Base-by-base conservation (phyloP, 768 basidiomycete genomes). In the Leccinum boreale region DNA sequence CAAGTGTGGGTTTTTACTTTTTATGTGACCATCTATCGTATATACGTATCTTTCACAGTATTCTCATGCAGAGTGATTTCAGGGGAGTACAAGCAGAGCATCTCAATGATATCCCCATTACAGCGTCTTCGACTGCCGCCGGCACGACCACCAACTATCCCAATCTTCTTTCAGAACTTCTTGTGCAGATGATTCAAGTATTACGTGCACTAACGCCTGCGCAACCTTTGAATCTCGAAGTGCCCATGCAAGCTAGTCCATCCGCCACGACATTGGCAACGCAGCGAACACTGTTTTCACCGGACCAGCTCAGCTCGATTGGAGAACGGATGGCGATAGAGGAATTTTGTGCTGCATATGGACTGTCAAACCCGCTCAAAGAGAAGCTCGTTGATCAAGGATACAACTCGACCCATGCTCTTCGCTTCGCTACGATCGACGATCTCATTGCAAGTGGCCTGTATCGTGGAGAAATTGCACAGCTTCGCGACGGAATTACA, bases 91-190 rank as follows among this genome's bases (percentile, higher is more conserved):
- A 83, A 52, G 86, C 87, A 0, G 85, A 96, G 69, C 98, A 87
- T 70, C 78, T 99, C 49, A 99, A 98, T 68, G 97, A 98, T 74
- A 97, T 92, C 1, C 75, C 98, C 35, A 94, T 98, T 31, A 97
- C 35, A 35, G 35, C 15, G 35, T 15, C 35, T 35, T 15, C 35
- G 35, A 35, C 35, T 35, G 15, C 35, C 4, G 4, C 35, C 35
- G 5, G 33, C 33, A 35, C 33, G 14, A 5, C 4, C 42, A 44
- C 42, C 19, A 21, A 44, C 42, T 21, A 19, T 19, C 42, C 19
- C 42, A 19, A 19, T 2, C 10, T 10, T 19, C 4, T 5, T n/a
- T 19, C 42, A n/a, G n/a, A 44, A 21, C 19, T 21, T 19, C 3
- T 44, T 11, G 42, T 11, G 5, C 42, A 44, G 11, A 21, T 44